A percentile compares a stretch with the other conserved stretches of the same genome.
Evolutionary conservation across 768 basidiomycete species (phyloP).

Genomic region (Galerina sulciceps): DNA sequence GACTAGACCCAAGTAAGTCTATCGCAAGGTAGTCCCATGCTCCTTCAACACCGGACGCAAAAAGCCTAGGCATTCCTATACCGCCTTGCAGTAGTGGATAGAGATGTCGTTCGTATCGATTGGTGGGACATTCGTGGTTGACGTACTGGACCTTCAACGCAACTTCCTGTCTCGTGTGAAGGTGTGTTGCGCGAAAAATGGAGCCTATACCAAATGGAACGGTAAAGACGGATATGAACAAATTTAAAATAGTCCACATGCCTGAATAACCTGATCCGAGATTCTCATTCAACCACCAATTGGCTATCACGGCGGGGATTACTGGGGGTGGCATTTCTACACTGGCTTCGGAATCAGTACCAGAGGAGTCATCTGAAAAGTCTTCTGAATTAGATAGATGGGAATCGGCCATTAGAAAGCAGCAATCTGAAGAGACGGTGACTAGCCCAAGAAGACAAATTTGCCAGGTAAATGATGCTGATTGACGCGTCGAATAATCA

Average conservation of each 20-base stretch:
- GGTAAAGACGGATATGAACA: not conserved
- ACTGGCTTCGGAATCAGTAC: conserved; percentile 15
- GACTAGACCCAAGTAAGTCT: conserved; percentile 70
- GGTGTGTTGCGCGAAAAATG: conserved; percentile 65
- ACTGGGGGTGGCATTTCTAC: conserved; percentile 19
- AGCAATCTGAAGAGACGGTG: not conserved
- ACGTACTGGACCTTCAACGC: conserved; percentile 76
- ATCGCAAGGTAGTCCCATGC: conserved; percentile 78
- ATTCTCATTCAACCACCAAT: conserved; percentile 60
- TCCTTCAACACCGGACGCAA: conserved; percentile 59
- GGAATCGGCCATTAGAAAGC: conserved; percentile 1
- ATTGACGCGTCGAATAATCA: conserved; percentile 14
- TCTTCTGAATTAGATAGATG: conserved; percentile 13
- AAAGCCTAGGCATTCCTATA: conserved; percentile 75
- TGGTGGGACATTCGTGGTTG: conserved; percentile 78
- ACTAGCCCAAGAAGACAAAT: not conserved
- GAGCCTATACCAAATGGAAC: conserved; percentile 48
- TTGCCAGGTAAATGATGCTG: not conserved
- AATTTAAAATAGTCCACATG: conserved; percentile 27
- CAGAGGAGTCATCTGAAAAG: conserved; percentile 18
- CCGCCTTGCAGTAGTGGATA: conserved; percentile 76
- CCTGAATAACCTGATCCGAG: conserved; percentile 81
- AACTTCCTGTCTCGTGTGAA: conserved; percentile 61
- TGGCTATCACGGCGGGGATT: conserved; percentile 52
- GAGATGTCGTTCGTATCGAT: conserved; percentile 68